Evolutionary conservation across 2,329 filamentous ascomycete genomes (phyloP), one percentile per base, ranked within the genome.

Genomic region (Paecilomyces formosus): DNA sequence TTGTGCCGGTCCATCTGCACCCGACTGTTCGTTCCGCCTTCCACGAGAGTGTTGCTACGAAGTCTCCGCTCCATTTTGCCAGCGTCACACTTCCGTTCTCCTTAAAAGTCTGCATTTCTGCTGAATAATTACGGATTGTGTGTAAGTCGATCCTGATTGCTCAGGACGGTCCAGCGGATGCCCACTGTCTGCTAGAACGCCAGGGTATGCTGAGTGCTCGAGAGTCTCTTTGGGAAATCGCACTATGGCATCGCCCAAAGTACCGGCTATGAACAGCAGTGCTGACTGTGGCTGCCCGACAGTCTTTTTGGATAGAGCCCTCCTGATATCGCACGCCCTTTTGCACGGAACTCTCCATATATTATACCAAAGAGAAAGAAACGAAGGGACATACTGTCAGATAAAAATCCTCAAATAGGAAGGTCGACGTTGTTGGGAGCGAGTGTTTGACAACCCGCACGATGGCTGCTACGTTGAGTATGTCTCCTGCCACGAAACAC

Each of bases 401-500:
- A 55, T 31, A 21, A n/a, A 45, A 39, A 39, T 54, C 15, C n/a
- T 50, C 50, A 18, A 13, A 56, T 35, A 53, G 58, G 61, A 39
- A 54, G 57, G 61, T 55, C 66, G 62, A 64, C 64, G 67, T 63
- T 65, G 69, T 67, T 66, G 67, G 64, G 60, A 61, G 62, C 53
- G 56, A 67, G 62, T 59, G 64, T 61, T 31, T 63, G 61, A 66
- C 67, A 60, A 60, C 62, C 64, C 65, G 66, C 71, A 76, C 64
- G 57, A 76, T 76, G 74, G 71, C 74, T 68, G 72, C 74, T 68
- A 76, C 73, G 64, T 63, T 76, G 71, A 76, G 74, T 76, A 76
- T 68, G 74, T 75, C 61, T 65, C 63, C 59, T 59, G 57, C 56
- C 54, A 58, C 61, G 59, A 58, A 60, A 58, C 51, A 60, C 54